Percentiles rank a stretch among this genome's conserved stretches.
These are phyloP conservation scores for Kappamyces sp. DNA, from an alignment of 192 early-diverging fungal species.

Conservation along the genomic window DNA sequence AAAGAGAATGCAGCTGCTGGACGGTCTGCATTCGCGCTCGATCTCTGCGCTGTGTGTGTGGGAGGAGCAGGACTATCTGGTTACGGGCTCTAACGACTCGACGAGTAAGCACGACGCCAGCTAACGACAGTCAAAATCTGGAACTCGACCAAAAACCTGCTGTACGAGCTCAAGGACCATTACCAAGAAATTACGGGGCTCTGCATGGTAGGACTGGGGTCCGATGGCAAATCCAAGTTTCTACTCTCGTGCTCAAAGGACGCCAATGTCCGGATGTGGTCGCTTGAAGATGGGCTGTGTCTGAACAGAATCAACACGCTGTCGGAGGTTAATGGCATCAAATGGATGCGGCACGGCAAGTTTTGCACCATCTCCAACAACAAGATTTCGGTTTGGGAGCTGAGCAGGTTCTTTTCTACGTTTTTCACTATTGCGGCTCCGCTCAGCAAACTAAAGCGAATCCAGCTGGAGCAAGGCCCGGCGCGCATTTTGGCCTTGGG, in stretches of 20 bases:
- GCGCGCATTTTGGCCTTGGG: slow-evolving; percentile 37
- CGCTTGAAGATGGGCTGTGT: slow-evolving; percentile 36
- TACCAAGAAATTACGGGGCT: slow-evolving; percentile 42
- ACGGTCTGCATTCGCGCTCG: slow-evolving; percentile 36
- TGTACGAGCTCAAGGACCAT: slow-evolving; percentile 37
- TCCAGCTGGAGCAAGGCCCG: slow-evolving; percentile 12
- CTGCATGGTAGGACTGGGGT: slow-evolving; percentile 23
- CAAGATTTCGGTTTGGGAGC: slow-evolving; percentile 35
- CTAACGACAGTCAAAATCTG: slow-evolving; percentile 43
- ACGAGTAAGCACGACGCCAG: slow-evolving; percentile 27
- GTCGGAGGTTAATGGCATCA: slow-evolving; percentile 39
- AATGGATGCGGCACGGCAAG: slow-evolving; percentile 38
- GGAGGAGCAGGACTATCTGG: slow-evolving; percentile 33
- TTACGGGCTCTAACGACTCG: slow-evolving; percentile 46
- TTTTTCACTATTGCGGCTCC: slow-evolving; percentile 25
- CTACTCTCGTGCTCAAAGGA: slow-evolving; percentile 43
- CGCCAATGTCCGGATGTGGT: slow-evolving; percentile 46
- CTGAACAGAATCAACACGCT: slow-evolving; percentile 27
- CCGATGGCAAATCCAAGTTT: slow-evolving; percentile 24
- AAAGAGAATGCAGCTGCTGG: slow-evolving; percentile 27
- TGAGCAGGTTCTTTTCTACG: slow-evolving; percentile 42
- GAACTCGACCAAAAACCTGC: slow-evolving; percentile 32
- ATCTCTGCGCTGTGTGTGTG: slow-evolving; percentile 40
- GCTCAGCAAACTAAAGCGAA: slow-evolving; percentile 18
- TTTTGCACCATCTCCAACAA: slow-evolving; percentile 39